Base-by-base conservation (phyloP, 1,139 yeast genomes). In the Keqinozyma sinolaborantium region DNA sequence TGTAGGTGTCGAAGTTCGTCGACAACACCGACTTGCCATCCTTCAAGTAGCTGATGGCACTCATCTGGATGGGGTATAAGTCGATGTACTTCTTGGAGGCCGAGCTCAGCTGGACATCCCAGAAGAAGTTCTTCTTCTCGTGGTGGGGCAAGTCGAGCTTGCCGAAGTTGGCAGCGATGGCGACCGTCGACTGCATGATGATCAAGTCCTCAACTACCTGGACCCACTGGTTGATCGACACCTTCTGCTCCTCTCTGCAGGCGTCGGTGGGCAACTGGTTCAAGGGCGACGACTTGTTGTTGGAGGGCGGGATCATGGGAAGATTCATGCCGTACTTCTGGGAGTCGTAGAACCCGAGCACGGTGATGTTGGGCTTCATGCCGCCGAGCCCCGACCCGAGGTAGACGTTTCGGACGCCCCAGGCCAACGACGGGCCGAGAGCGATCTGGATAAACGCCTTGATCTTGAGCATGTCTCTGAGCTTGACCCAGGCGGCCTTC, bases 331-430 rank as follows among this genome's bases (percentile, higher is more conserved):
- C 70, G 41, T 64, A 72, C 35, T 66, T 66, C 11, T 50, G 52
- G 32, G 78, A 66, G 48, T 88, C 95, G 47, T 82, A 85, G 48
- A 87, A 87, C 0, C 97, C 97, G 30, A 90, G 44, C 0, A 92
- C 95, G 0, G 96, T 87, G 34, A 92, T 88, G 52, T 92, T 92
- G 2, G 98, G 98, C 47, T 77, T 82, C 97, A 92, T 92, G 10
- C 97, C 97, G 4, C 98, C 98, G 14, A 92, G 64, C 0, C 98
- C 98, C 3, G 95, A 84, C 0, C 97, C 97, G 41, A 90, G 58
- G 38, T 78, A 88, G 11, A 92, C 88, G 52, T 92, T 90, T 37
- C 97, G 65, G 0, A 87, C 95, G n/a, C 98, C 97, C 97, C 97
- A 90, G 0, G 88, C 83, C 25, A 92, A 68, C 2, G 83, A 73